Evolutionary conservation across 805 yeast genomes (phyloP), one percentile per base, ranked within the genome.

Genomic region (Jamesozyma gamospora): DNA sequence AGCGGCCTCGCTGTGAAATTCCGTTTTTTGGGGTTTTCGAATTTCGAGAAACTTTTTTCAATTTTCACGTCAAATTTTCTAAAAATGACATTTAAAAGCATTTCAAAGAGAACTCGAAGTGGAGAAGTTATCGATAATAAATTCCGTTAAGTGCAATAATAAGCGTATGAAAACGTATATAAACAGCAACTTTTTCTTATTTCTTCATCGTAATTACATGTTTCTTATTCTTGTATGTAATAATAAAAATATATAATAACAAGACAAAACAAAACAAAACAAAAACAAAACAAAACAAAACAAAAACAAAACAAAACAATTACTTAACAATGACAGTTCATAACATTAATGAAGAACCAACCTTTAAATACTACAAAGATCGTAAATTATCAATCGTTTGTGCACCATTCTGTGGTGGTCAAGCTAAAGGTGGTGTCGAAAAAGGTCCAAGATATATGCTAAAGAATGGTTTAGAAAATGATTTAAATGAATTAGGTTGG

Each of bases 321-420:
- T n/a, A n/a, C n/a, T n/a, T n/a, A n/a, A n/a, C n/a, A 18, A 32
- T 8, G 17, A 32, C 16, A 4, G n/a, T 27, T n/a, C 15, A 34
- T 16, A 9, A 4, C n/a, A 19, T 26, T 32, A 29, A 21, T 21
- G 15, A 17, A 14, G 50, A 40, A 35, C 55, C 64, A 38, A 47
- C 63, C 34, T 82, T 69, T 68, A 74, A 76, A 44, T 77, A 67
- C 55, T 72, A 72, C 53, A 69, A 41, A 16, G 43, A 45, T 14
- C 44, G 45, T 17, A 67, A 73, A 38, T 74, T 78, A 28, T 72
- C 86, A n/a, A 66, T 90, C 39, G 75, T 92, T 44, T 69, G 79
- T 15, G 96, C 96, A 0, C 97, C 97, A 38, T 92, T 90, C 63
- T 76, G 87, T 28, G 97, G 96, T 18, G 98, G 98, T 45, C 98